phyloP scores from a whole-genome alignment of 139 green algal genomes.

The Chlamydomonas eustigma region DNA sequence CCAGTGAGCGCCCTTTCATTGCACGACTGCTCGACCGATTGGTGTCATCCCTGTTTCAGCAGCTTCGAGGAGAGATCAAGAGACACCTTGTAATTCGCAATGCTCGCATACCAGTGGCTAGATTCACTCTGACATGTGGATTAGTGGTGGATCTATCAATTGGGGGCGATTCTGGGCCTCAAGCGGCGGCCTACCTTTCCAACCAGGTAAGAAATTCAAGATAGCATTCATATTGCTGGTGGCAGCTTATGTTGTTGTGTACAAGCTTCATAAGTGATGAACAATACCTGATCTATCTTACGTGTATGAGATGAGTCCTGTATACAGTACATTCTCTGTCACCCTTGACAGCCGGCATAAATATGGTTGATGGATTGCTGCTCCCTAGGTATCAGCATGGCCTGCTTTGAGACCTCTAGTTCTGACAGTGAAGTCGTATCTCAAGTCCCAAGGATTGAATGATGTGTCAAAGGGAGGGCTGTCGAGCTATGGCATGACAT shows the following conservation, averaged over 20 bases:
- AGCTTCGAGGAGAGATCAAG: neutral
- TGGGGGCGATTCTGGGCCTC: slow-evolving; percentile 22
- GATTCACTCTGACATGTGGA: neutral
- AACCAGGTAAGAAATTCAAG: slow-evolving; percentile 28
- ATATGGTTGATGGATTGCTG: slow-evolving; percentile 1
- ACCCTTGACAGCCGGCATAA: no score
- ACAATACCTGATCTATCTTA: no score
- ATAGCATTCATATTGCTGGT: no score
- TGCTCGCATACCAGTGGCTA: slow-evolving; percentile 2
- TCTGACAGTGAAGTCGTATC: slow-evolving; percentile 63
- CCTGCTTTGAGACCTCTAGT: slow-evolving; percentile 63
- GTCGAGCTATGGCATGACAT: slow-evolving; percentile 29
- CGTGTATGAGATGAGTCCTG: no score
- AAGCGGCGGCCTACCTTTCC: slow-evolving; percentile 26
- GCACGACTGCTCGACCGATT: slow-evolving; percentile 13
- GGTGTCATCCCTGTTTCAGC: neutral
- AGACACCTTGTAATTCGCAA: neutral
- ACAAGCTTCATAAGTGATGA: no score
- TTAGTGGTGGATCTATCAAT: slow-evolving; percentile 38
- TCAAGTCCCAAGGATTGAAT: slow-evolving; percentile 32
- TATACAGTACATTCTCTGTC: no score
- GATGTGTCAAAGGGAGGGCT: slow-evolving; percentile 24
- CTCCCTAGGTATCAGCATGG: slow-evolving; percentile 11
- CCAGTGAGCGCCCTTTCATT: slow-evolving; percentile 7
- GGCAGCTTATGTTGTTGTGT: no score